Percentiles rank a stretch among this genome's conserved stretches.
Evolutionary conservation across 345 rosid species (phyloP).

Genomic region (Microcos paniculata): DNA sequence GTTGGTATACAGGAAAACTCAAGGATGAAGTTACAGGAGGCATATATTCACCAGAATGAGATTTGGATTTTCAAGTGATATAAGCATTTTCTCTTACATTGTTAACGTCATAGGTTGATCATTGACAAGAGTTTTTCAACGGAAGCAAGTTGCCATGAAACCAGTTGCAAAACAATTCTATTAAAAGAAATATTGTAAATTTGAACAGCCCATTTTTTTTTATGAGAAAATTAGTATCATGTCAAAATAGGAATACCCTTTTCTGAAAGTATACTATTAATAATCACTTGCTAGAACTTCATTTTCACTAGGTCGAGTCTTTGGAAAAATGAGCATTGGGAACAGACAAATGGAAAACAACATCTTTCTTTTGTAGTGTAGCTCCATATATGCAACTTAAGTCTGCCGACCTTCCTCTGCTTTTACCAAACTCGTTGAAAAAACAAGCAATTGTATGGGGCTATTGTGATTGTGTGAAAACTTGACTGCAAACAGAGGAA

Average conservation of each 20-base stretch:
- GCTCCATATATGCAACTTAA: neutral
- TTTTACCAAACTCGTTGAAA: conserved; percentile 28
- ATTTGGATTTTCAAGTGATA: conserved; percentile 1
- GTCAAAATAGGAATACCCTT: conserved; percentile 5
- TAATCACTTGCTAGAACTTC: neutral
- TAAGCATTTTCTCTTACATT: neutral
- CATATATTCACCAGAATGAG: neutral
- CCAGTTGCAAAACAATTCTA: neutral
- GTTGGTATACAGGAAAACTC: neutral
- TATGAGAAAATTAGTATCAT: neutral
- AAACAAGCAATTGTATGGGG: neutral
- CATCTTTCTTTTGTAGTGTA: conserved; percentile 11
- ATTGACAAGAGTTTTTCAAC: neutral
- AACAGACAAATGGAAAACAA: neutral
- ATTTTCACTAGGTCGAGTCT: neutral
- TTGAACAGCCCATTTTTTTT: neutral
- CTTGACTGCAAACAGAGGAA: conserved; percentile 21
- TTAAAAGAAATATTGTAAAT: neutral
- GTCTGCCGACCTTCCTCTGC: neutral
- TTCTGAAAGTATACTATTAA: neutral
- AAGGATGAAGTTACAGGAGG: neutral
- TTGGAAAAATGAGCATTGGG: neutral
- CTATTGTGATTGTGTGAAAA: conserved; percentile 25
- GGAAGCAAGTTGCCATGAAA: neutral
- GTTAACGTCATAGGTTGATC: neutral